Evolutionary conservation across 1,284 basidiomycete genomes (phyloP), one percentile per base, ranked within the genome.

Genomic region (Papiliotrema nemorosa): DNA sequence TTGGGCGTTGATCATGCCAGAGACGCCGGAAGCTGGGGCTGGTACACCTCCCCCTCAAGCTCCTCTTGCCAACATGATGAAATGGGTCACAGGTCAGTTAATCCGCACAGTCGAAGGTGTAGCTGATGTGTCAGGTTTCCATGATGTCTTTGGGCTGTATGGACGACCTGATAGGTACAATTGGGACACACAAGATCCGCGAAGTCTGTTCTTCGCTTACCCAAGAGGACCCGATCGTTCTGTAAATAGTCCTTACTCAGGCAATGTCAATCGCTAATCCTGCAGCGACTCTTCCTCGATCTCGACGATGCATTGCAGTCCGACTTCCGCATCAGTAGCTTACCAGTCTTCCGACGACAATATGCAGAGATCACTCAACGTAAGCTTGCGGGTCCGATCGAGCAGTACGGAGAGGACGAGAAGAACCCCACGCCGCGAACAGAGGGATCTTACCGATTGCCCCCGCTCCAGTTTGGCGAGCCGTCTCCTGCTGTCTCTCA

Each of bases 1-100:
- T 13, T 94, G 88, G 88, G 66, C 89, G 21, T 78, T 93, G 59
- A 76, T 92, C 54, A 92, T 93, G 87, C 90, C 90, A 22, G 89
- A 91, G 64, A 67, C 84, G 1, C 79, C 81, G 44, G 73, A 71
- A 5, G 75, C 76, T 14, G 50, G 46, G 29, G 39, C 49, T 2
- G 37, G 54, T 4, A 26, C 55, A 10, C 29, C 42, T 3, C 47
- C 51, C 68, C 29, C 24, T 3, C 21, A 37, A 7, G 62, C 61
- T 9, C 66, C 67, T 5, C 54, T 82, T 21, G 80, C 81, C 40
- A 91, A 93, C 72, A 94, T 97, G 90, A 79, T 97, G 60, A 87
- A 86, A 69, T 98, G 94, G 93, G 78, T 96, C 47, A 84, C 92
- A 52, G 90, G 88, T 90, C 76, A 72, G 42, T 50, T 51, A 34